Conservation (phyloP, 768 basidiomycete genomes). For the Psilocybe cyanescens region DNA sequence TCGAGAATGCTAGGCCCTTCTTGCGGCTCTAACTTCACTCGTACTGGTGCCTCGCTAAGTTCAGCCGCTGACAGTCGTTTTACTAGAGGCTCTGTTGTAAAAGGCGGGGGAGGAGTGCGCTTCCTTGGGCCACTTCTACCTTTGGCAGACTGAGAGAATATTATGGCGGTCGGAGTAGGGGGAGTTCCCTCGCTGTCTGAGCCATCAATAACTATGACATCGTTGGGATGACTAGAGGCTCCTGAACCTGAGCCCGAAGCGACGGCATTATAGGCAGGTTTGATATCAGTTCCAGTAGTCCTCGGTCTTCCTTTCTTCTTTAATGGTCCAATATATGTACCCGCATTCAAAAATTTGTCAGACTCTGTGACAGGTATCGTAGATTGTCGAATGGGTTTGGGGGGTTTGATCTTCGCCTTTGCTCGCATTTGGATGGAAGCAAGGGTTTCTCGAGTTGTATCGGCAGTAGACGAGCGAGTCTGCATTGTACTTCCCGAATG, state of each 20-base stretch:
- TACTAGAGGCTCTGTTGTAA: slow-evolving; percentile 27
- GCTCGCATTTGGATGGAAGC: slow-evolving; percentile 32
- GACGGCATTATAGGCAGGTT: slow-evolving; percentile 16
- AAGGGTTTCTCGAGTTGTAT: slow-evolving; percentile 29
- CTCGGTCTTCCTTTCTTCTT: slow-evolving; percentile 48
- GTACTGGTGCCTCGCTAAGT: slow-evolving; percentile 4
- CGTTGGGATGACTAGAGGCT: slow-evolving; percentile 18
- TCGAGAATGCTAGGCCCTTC: slow-evolving; percentile 28
- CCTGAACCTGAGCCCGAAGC: slow-evolving; percentile 27
- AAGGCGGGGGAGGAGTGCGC: slow-evolving; percentile 20
- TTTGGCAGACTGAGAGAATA: slow-evolving; percentile 3
- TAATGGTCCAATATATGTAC: slow-evolving; percentile 49
- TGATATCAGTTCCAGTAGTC: slow-evolving; percentile 13
- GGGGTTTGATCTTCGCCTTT: slow-evolving; percentile 31
- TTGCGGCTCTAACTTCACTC: slow-evolving; percentile 22
- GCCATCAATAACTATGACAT: slow-evolving; percentile 29
- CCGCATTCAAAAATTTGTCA: slow-evolving; percentile 44
- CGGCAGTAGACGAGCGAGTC: slow-evolving; percentile 18
- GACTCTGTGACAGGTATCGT: slow-evolving; percentile 42
- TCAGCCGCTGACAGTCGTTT: slow-evolving; percentile 9
- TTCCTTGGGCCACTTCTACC: background rate
- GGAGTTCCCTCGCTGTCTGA: slow-evolving; percentile 26
- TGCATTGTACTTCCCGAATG: slow-evolving; percentile 9
- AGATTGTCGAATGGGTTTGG: slow-evolving; percentile 29
- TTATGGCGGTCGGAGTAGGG: slow-evolving; percentile 10